These are phyloP conservation scores for Picea engelmannii DNA, from an alignment of 83 land plant genomes.

Conservation along the genomic window DNA sequence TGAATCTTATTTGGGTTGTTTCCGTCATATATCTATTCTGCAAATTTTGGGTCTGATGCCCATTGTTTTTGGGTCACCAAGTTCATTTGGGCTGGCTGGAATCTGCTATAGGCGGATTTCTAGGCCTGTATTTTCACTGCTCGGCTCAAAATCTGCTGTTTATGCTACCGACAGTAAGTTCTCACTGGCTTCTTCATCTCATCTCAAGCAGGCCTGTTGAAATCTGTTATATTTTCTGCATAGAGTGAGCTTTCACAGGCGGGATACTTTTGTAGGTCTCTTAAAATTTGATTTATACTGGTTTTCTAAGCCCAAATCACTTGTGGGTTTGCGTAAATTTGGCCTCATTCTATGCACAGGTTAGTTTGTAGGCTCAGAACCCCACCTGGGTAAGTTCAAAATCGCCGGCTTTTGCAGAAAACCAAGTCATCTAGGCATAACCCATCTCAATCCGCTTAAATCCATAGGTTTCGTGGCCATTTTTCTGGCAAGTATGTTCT, in stretches of 20 bases:
- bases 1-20: not conserved
- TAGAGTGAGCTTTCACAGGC: constrained; percentile 10
- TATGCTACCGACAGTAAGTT: constrained; percentile 2
- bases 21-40: not conserved
- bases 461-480: too few relatives aligned
- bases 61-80: not conserved
- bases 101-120: not conserved
- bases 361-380: not conserved
- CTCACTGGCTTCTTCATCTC: constrained; percentile 7
- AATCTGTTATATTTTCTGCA: constrained; percentile 6
- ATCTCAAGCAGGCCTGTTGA: constrained; percentile 1
- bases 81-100: constrained; percentile 9
- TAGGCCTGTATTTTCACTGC: constrained; percentile 5
- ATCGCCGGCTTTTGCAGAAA: too few relatives aligned
- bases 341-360: not conserved
- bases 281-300: not conserved
- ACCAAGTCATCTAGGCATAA: too few relatives aligned
- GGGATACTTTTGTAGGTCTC: not conserved
- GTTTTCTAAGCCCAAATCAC: not conserved
- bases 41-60: not conserved
- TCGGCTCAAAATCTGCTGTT: constrained; percentile 9
- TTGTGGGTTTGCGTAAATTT: constrained; percentile 7
- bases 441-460: too few relatives aligned
- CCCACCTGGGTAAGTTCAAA: not conserved
- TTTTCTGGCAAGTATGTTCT: too few relatives aligned